A percentile compares a stretch with the other conserved stretches of the same genome.
Evolutionary conservation across 2,329 filamentous ascomycete genomes (phyloP).

Genomic region (Cercospora berteroae): DNA sequence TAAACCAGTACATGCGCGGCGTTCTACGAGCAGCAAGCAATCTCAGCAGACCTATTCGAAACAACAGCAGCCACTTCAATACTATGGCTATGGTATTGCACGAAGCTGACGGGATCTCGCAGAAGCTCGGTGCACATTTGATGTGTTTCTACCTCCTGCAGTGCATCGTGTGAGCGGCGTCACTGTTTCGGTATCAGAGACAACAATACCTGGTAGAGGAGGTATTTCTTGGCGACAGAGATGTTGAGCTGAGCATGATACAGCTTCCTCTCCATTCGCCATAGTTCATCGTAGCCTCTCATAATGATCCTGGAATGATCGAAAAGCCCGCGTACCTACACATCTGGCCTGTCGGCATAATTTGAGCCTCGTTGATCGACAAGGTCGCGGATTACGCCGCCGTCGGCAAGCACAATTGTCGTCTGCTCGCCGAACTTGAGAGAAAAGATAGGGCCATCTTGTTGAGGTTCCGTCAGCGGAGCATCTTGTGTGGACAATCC

Average conservation of each 20-base stretch:
- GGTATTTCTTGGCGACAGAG: not conserved
- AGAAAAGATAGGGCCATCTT: not conserved
- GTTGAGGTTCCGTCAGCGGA: not conserved
- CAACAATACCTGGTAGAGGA: not conserved
- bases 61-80: constrained; percentile 35
- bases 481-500: not conserved
- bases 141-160: not conserved
- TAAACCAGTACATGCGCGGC: constrained; percentile 41
- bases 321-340: not conserved
- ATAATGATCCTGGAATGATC: not conserved
- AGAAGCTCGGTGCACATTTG: not conserved
- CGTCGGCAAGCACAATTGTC: not conserved
- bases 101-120: not conserved
- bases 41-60: constrained; percentile 29
- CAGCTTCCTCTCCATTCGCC: not conserved
- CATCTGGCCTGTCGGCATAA: not conserved
- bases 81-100: constrained; percentile 27
- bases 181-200: not conserved
- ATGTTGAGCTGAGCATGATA: not conserved
- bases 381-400: not conserved
- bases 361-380: not conserved
- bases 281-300: not conserved
- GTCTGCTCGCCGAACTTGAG: not conserved
- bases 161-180: not conserved
- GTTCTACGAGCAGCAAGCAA: constrained; percentile 36